These are phyloP conservation scores for Corymbia citriodora DNA, from an alignment of 441 rosid species.

Conservation along the genomic window DNA sequence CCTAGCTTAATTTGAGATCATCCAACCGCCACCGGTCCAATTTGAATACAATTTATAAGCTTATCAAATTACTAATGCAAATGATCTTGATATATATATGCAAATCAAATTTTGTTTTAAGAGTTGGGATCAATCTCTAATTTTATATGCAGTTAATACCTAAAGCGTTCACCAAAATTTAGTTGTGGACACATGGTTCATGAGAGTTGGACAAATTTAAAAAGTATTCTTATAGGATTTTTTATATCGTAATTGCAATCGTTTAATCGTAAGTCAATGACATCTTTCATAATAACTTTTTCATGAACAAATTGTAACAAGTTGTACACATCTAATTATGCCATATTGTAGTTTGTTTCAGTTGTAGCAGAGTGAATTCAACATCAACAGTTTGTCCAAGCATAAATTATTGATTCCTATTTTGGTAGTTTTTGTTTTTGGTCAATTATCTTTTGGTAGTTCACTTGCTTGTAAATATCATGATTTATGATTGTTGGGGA, in stretches of 20 bases:
- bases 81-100: neutral
- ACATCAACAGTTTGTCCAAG: neutral
- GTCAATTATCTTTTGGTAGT: neutral
- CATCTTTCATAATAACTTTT: neutral
- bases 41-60: no score
- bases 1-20: no score
- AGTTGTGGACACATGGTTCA: rapidly evolving
- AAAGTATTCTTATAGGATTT: neutral
- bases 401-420: neutral
- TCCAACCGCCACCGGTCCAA: no score
- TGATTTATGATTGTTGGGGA: neutral
- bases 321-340: neutral
- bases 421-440: neutral
- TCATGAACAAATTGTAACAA: neutral
- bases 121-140: neutral
- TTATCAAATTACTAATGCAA: neutral
- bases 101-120: no score
- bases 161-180: no score
- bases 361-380: neutral
- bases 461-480: neutral
- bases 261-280: neutral
- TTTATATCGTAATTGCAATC: neutral
- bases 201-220: neutral
- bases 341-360: neutral
- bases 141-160: neutral